Evolutionary conservation across 148 eudicot species (phyloP).

Genomic region (Drosera capensis): DNA sequence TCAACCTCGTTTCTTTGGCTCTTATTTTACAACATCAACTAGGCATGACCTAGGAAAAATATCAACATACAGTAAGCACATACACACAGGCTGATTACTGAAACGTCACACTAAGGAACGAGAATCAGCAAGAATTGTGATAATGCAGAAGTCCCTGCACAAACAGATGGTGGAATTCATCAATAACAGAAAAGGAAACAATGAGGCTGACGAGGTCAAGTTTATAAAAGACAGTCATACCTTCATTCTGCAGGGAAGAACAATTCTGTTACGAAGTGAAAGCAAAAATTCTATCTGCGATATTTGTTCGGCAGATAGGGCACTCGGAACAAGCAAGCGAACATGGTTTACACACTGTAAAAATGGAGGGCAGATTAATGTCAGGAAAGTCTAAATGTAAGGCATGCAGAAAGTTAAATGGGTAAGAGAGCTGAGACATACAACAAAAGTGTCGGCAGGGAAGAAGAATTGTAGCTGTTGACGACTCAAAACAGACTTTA

Average conservation of each 20-base stretch:
- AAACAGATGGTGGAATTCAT: background rate
- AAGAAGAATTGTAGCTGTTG: slow-evolving; percentile 81
- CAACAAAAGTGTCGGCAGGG: slow-evolving; percentile 87
- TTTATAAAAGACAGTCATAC: background rate
- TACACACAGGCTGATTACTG: slow-evolving; percentile 7
- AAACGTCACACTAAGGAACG: slow-evolving; percentile 4
- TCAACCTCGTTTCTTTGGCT: slow-evolving; percentile 59
- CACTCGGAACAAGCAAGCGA: slow-evolving; percentile 73
- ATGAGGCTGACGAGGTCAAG: background rate
- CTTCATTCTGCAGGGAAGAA: slow-evolving; percentile 6
- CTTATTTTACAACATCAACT: slow-evolving; percentile 5
- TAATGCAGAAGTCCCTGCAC: background rate
- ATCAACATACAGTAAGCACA: slow-evolving; percentile 4
- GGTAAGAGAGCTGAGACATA: slow-evolving; percentile 29
- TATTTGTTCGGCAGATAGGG: slow-evolving; percentile 75
- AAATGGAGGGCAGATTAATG: slow-evolving; percentile 3
- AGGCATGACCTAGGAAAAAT: background rate
- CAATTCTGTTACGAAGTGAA: slow-evolving; percentile 15
- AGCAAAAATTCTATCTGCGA: slow-evolving; percentile 69
- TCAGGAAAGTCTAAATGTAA: background rate
- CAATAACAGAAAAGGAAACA: background rate
- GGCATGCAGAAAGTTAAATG: background rate
- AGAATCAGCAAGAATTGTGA: background rate
- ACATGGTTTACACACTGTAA: slow-evolving; percentile 85
- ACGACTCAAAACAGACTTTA: slow-evolving; percentile 92